phyloP scores from a whole-genome alignment of 352 stramenopile genomes.

The Globisporangium sylvaticum region DNA sequence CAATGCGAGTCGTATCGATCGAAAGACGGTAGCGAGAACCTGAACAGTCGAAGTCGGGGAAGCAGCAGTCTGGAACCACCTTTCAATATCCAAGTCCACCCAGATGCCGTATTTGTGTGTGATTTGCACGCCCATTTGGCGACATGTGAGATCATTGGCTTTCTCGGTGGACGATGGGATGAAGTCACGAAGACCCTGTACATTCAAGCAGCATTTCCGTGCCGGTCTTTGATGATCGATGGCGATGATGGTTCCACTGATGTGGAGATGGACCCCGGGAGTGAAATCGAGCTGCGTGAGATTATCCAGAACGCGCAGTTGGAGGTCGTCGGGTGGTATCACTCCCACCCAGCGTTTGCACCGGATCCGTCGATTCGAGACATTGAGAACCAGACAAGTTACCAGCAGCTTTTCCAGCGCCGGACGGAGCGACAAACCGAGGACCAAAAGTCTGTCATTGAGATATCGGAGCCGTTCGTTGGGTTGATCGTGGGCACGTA shows the following conservation, averaged over 20 bases:
- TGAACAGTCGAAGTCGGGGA: constrained; percentile 44
- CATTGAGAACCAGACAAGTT: constrained; percentile 93
- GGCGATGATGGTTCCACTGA: constrained; percentile 91
- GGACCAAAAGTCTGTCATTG: constrained; percentile 16
- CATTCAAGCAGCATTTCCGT: constrained; percentile 93
- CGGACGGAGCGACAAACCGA: constrained; percentile 16
- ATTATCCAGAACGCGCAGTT: constrained; percentile 88
- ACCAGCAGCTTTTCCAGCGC: constrained; percentile 89
- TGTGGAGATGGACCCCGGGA: constrained; percentile 93
- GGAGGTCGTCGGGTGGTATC: constrained; percentile 94
- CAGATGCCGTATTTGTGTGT: constrained; percentile 87
- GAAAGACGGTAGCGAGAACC: constrained; percentile 28
- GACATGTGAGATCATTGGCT: constrained; percentile 93
- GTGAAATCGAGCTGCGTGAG: constrained; percentile 88
- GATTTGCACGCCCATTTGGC: constrained; percentile 92
- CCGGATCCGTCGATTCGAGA: constrained; percentile 91
- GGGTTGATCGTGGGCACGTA: constrained; percentile 94
- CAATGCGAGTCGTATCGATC: constrained; percentile 68
- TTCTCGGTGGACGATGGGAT: constrained; percentile 90
- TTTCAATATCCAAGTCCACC: constrained; percentile 87
- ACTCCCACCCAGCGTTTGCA: constrained; percentile 92
- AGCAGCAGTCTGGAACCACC: constrained; percentile 54
- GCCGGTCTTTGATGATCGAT: constrained; percentile 83
- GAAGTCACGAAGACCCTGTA: constrained; percentile 76
- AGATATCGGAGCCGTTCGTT: constrained; percentile 86